Percentiles rank a stretch among this genome's conserved stretches.
Conservation (phyloP, 352 stramenopile species). For the Globisporangium alternatum region DNA sequence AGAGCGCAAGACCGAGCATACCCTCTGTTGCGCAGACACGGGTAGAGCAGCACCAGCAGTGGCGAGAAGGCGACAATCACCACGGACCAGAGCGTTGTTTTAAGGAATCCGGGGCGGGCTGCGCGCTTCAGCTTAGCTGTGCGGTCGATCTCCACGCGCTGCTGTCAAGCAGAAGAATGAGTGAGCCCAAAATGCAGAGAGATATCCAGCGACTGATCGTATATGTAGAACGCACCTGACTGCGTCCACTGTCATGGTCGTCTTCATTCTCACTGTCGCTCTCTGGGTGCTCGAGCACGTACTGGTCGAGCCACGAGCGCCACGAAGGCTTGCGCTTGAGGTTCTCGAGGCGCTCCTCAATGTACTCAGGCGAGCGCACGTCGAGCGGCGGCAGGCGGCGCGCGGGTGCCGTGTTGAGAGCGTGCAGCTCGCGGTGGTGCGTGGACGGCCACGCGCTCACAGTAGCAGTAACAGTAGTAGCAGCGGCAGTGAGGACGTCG, state of each 20-base stretch:
- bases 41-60: slow-evolving; percentile 54
- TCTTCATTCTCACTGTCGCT: slow-evolving; percentile 39
- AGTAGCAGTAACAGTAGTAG: not conserved
- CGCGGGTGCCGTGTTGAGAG: slow-evolving; percentile 18
- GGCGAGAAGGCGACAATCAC: slow-evolving; percentile 43
- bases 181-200: not conserved
- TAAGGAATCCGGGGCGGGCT: slow-evolving; percentile 34
- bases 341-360: slow-evolving; percentile 84
- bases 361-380: slow-evolving; percentile 76
- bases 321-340: slow-evolving; percentile 73
- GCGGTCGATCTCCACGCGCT: slow-evolving; percentile 16
- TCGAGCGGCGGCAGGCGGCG: slow-evolving; percentile 50
- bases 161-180: not conserved
- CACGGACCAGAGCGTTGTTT: slow-evolving; percentile 56
- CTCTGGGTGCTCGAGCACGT: slow-evolving; percentile 51
- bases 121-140: not conserved
- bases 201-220: not conserved
- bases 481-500: not conserved
- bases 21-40: slow-evolving; percentile 53
- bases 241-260: slow-evolving; percentile 4
- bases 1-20: slow-evolving; percentile 20
- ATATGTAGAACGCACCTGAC: slow-evolving; percentile 1
- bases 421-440: slow-evolving; percentile 13
- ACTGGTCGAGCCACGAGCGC: slow-evolving; percentile 66
- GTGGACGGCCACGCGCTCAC: slow-evolving; percentile 22